These are phyloP conservation scores for Fusarium albidum DNA, from an alignment of 2,329 filamentous ascomycete species.

Conservation along the genomic window DNA sequence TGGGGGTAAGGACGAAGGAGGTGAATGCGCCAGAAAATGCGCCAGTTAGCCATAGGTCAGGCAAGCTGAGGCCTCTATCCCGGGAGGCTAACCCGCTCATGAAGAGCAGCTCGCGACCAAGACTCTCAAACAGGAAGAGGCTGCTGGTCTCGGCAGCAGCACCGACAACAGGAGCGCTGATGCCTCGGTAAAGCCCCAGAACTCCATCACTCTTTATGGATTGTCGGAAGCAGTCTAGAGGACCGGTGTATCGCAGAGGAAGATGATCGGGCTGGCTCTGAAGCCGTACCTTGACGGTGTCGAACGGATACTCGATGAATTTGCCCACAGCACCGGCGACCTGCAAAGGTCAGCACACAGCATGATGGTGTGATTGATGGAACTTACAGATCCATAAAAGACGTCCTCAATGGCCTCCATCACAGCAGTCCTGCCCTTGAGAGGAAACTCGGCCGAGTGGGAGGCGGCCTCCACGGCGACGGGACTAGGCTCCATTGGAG, in stretches of 20 bases:
- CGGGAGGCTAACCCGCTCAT: constrained; percentile 56
- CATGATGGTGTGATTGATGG: background rate
- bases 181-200: constrained; percentile 85
- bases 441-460: constrained; percentile 38
- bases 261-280: constrained; percentile 92
- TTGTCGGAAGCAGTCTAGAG: constrained; percentile 92
- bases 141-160: constrained; percentile 93
- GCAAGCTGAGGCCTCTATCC: constrained; percentile 73
- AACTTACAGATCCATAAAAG: constrained; percentile 81
- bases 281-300: constrained; percentile 96
- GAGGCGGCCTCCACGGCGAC: constrained; percentile 40
- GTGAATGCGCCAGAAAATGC: constrained; percentile 89
- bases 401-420: constrained; percentile 85
- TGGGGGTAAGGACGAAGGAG: constrained; percentile 89
- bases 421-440: constrained; percentile 51
- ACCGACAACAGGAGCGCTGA: constrained; percentile 88
- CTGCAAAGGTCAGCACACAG: constrained; percentile 50
- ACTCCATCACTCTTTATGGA: constrained; percentile 83
- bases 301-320: constrained; percentile 98
- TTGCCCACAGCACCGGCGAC: constrained; percentile 88
- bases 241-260: constrained; percentile 83
- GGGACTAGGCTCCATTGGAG: constrained; percentile 43
- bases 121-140: constrained; percentile 89
- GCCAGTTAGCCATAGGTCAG: constrained; percentile 79
- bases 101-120: constrained; percentile 74